phyloP scores from a whole-genome alignment of 345 rosid genomes.

The Reutealis trisperma region DNA sequence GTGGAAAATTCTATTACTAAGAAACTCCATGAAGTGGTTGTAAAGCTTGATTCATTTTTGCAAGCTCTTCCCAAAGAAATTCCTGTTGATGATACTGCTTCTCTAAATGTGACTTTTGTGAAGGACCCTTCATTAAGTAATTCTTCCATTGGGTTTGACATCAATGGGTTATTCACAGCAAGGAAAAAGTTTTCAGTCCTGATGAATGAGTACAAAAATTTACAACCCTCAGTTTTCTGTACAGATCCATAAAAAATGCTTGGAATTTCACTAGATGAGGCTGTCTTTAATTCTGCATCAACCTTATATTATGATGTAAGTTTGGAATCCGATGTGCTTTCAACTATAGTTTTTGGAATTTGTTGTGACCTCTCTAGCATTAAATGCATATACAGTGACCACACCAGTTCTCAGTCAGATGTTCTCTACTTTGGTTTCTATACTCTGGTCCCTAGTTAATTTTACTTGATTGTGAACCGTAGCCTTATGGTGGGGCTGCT shows the following conservation, averaged over 20 bases:
- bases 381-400: constrained; percentile 8
- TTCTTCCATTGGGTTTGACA: constrained; percentile 78
- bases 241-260: constrained; percentile 73
- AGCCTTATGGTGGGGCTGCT: background rate
- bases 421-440: no score
- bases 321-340: constrained; percentile 13
- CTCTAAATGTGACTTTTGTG: constrained; percentile 82
- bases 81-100: constrained; percentile 84
- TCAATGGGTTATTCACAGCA: constrained; percentile 74
- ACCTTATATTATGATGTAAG: constrained; percentile 87
- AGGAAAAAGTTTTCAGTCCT: constrained; percentile 30
- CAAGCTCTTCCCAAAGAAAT: constrained; percentile 85
- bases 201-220: constrained; percentile 25
- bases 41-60: constrained; percentile 72
- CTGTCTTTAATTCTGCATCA: constrained; percentile 87
- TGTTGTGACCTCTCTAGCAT: background rate
- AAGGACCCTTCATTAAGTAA: constrained; percentile 59
- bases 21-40: constrained; percentile 71
- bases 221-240: constrained; percentile 53
- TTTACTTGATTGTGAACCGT: background rate
- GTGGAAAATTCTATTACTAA: constrained; percentile 79
- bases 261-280: constrained; percentile 83
- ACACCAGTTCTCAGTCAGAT: background rate
- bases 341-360: background rate
- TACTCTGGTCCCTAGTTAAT: constrained; percentile 2